Percentiles rank a stretch among this genome's conserved stretches.
phyloP scores from a whole-genome alignment of 441 rosid genomes.

The Pelargonium citronellum region DNA sequence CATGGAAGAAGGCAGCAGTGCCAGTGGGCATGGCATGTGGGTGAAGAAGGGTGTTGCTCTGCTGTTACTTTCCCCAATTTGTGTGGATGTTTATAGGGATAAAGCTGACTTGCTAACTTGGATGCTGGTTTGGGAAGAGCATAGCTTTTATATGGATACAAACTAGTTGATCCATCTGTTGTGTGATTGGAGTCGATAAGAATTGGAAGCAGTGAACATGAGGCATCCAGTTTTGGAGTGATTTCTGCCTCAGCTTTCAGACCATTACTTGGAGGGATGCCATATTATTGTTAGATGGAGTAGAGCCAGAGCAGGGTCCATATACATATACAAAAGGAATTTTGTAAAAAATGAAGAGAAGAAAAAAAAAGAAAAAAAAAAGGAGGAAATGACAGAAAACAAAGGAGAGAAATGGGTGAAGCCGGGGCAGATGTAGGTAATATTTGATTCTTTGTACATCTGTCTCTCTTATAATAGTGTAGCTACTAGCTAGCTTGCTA shows the following conservation, averaged over 20 bases:
- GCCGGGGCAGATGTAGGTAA: conserved; percentile 34
- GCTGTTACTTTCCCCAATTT: conserved; percentile 19
- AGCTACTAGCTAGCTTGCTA: not conserved
- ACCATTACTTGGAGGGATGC: conserved; percentile 17
- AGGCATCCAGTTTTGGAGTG: conserved; percentile 32
- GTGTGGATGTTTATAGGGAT: conserved; percentile 29
- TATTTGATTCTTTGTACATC: conserved; percentile 29
- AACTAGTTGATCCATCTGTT: conserved; percentile 7
- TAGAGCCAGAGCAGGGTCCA: conserved; percentile 18
- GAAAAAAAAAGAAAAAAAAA: not conserved
- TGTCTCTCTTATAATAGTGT: conserved; percentile 16
- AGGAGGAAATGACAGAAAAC: not conserved
- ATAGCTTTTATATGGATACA: no score
- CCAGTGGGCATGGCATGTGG: not conserved
- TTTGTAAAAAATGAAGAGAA: conserved; percentile 22
- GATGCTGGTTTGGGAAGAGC: conserved; percentile 26
- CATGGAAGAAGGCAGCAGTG: conserved; percentile 12
- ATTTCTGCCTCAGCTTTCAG: conserved; percentile 24
- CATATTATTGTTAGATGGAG: no score
- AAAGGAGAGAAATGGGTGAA: conserved; percentile 15
- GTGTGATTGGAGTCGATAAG: conserved; percentile 17
- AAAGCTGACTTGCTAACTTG: conserved; percentile 35
- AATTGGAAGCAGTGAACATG: conserved; percentile 18
- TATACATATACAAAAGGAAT: conserved; percentile 27
- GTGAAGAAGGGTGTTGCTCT: not conserved